Conservation (phyloP, 139 green algal genomes). For the Spirogloea muscicola region DNA sequence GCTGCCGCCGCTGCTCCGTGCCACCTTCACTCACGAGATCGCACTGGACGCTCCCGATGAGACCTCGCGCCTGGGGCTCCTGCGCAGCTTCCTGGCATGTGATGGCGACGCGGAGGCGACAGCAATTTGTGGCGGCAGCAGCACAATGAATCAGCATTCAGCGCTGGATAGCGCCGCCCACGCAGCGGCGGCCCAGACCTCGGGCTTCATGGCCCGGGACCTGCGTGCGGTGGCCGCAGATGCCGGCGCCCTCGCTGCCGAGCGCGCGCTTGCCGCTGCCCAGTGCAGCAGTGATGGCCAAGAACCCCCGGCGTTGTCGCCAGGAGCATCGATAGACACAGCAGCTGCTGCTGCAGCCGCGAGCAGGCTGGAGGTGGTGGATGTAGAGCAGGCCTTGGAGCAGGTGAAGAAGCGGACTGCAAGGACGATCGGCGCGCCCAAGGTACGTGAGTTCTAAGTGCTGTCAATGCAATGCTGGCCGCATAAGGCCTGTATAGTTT, state of each 20-base stretch:
- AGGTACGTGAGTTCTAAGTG: too few relatives aligned
- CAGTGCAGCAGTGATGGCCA: too few relatives aligned
- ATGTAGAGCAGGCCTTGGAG: constrained; percentile 19
- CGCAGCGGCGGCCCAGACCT: constrained; percentile 61
- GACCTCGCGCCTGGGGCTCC: constrained; percentile 41
- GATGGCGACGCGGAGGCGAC: too few relatives aligned
- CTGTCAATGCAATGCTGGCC: too few relatives aligned
- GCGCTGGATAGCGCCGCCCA: constrained; percentile 12
- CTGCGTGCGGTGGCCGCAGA: constrained; percentile 69
- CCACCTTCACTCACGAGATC: constrained; percentile 82
- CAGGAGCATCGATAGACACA: too few relatives aligned
- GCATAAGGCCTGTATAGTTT: too few relatives aligned
- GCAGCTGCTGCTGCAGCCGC: too few relatives aligned
- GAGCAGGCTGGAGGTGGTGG: not conserved
- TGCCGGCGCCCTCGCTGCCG: constrained; percentile 32
- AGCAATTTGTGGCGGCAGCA: too few relatives aligned
- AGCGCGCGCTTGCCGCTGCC: not conserved
- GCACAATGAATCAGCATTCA: too few relatives aligned
- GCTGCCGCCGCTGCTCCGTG: constrained; percentile 60
- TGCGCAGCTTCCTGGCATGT: constrained; percentile 51
- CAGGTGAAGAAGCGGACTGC: constrained; percentile 13
- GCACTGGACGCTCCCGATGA: constrained; percentile 50
- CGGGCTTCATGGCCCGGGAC: constrained; percentile 70
- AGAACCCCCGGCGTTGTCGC: too few relatives aligned
- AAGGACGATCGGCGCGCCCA: constrained; percentile 15